Evolutionary conservation across 2,329 filamentous ascomycete genomes (phyloP), one percentile per base, ranked within the genome.

Genomic region (Paecilomyces niveus): DNA sequence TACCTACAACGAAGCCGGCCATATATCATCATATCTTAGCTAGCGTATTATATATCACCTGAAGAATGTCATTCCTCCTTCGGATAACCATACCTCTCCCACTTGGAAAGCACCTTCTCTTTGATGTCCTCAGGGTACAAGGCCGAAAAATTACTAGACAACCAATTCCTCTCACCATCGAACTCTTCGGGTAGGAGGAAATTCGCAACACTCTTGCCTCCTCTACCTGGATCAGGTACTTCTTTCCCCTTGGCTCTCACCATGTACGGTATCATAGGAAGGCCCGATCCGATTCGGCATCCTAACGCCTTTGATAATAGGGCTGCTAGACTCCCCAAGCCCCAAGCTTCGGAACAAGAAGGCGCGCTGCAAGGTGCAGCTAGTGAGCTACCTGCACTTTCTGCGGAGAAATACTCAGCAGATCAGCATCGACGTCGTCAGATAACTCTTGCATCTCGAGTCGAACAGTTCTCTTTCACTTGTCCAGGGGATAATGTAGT

Each of bases 111-210:
- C 22, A 58, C 56, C 24, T 35, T 50, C n/a, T 51, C 53, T 53
- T 54, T 58, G 33, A 52, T 13, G 10, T 58, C 53, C 31, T 45
- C 56, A 6, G 56, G 56, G 24, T 58, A 58, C 15, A 52, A 58
- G 18, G 22, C 56, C 24, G 39, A 31, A 18, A 58, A 58, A n/a
- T 35, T 54, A 32, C 33, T 53, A 45, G 53, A 22, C 24, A 58
- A 9, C 56, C 56, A 58, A 11, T 52, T 15, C n/a, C 56, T 33
- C 21, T 58, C 45, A 4, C 51, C 53, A 33, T 55, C 29, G 10
- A 54, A 58, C 45, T 58, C 56, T 15, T 21, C 32, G 10, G 56
- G 53, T 52, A 58, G 45, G 33, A 58, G 31, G 3, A 54, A 13
- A 10, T 54, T 54, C 53, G 33, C 53, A 21, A 54, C 53, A 35